Percentiles rank a stretch among this genome's conserved stretches.
phyloP scores from a whole-genome alignment of 2,329 filamentous ascomycete genomes.

The Fusarium pseudograminearum region DNA sequence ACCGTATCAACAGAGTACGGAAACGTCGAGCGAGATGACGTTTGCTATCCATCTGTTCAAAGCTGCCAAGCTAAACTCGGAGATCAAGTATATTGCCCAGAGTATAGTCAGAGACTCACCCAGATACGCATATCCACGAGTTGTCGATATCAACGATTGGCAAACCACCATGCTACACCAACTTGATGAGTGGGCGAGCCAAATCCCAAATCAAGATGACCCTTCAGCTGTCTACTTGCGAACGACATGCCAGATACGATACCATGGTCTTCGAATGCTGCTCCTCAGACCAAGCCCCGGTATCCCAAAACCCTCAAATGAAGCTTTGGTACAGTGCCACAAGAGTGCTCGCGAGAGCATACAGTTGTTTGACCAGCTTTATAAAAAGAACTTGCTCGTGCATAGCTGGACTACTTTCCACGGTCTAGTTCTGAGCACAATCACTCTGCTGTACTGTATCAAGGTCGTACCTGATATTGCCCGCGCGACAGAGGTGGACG shows the following conservation, averaged over 20 bases:
- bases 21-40: conserved; percentile 46
- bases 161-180: conserved; percentile 56
- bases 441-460: conserved; percentile 65
- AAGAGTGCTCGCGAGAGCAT: conserved; percentile 58
- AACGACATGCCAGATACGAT: conserved; percentile 58
- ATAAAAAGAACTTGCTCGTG: conserved; percentile 58
- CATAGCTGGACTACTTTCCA: conserved; percentile 64
- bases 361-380: conserved; percentile 57
- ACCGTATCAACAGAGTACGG: neutral
- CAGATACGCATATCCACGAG: conserved; percentile 61
- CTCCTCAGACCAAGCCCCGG: conserved; percentile 64
- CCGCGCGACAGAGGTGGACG: conserved; percentile 52
- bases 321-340: conserved; percentile 57
- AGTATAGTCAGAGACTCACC: conserved; percentile 62
- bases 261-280: conserved; percentile 62
- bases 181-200: conserved; percentile 56
- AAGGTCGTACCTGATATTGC: conserved; percentile 59
- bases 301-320: conserved; percentile 60
- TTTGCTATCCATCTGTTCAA: conserved; percentile 63
- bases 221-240: conserved; percentile 43
- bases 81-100: conserved; percentile 69
- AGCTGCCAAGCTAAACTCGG: conserved; percentile 63
- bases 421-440: conserved; percentile 59
- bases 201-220: conserved; percentile 50
- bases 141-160: conserved; percentile 60